Base-by-base conservation (phyloP, 2,329 filamentous ascomycete species). In the Fusarium torreyae region DNA sequence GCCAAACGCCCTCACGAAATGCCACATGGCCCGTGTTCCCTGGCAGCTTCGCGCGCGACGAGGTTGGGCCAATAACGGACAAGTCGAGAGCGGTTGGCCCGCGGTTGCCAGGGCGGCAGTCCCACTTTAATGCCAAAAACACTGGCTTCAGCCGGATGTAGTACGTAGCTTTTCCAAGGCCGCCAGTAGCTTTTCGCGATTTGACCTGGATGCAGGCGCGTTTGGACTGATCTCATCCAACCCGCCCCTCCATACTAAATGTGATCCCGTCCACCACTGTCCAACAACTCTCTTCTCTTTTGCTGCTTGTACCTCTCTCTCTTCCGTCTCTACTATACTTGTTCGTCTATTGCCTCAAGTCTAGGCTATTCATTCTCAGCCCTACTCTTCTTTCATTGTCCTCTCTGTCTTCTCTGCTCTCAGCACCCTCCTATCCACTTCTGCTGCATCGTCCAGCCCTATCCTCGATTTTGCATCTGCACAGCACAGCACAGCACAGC, bases 81-180 rank as follows among this genome's bases (percentile, higher is more conserved):
- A 18, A 42, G 15, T 8, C 9, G 6, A 39, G 6, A 15, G 74
- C 76, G 51, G 88, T 90, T 90, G 87, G 86, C 73, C 78, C 71
- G 85, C 78, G 75, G 86, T 88, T 87, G 62, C 62, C 33, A 65
- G 28, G 63, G 49, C 34, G 49, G 10, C 15, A 43, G 56, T 20
- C 38, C 63, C 63, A 51, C 31, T 43, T n/a, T 15, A n/a, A 15
- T 26, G 42, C 42, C 42, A 26, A 66, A 65, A 65, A 65, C 61
- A 65, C 28, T 53, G 46, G 28, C 53, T 59, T 53, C 31, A 44
- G 52, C 46, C 43, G 46, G 57, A 57, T 50, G 38, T 52, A 18
- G 48, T 68, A 67, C 63, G 63, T 67, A 67, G 51, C 57, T 63
- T 68, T 51, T 56, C 62, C 57, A 57, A 64, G 51, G 46, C 58